These are phyloP conservation scores for Pyrenula aspistea DNA, from an alignment of 495 filamentous ascomycete genomes.

Conservation along the genomic window DNA sequence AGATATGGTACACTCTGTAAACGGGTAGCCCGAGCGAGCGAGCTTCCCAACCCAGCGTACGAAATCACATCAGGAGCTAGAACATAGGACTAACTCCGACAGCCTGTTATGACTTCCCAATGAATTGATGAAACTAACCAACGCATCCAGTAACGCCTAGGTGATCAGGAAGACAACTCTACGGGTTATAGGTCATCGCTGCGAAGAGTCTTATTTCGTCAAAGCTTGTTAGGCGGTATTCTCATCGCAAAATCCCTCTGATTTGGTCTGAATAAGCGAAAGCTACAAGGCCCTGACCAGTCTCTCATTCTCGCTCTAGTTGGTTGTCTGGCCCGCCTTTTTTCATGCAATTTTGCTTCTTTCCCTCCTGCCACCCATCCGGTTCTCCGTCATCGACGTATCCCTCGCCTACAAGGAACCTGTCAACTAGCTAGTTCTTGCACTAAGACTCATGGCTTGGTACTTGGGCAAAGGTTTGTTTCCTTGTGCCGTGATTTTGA, in stretches of 20 bases:
- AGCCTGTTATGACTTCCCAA: not conserved
- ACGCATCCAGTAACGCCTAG: not conserved
- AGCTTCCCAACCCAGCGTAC: not conserved
- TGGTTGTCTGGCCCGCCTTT: not conserved
- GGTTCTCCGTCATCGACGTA: not conserved
- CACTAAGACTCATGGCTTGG: not conserved
- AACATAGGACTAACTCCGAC: not conserved
- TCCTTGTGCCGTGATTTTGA: not conserved
- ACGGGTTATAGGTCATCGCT: not conserved
- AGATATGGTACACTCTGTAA: not conserved
- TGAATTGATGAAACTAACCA: not conserved
- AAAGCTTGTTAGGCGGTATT: not conserved
- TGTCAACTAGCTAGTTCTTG: not conserved
- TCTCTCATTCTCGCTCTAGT: not conserved
- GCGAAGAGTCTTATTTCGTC: not conserved
- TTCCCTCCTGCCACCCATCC: not conserved
- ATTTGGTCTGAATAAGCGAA: not conserved
- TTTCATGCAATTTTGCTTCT: not conserved
- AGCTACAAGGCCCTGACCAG: not conserved
- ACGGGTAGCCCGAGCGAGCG: not conserved
- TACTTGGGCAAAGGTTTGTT: not conserved
- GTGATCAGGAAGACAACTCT: not conserved
- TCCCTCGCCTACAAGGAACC: not conserved
- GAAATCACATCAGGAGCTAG: not conserved
- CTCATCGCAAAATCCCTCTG: not conserved